A percentile compares a stretch with the other conserved stretches of the same genome.
phyloP scores from a whole-genome alignment of 192 early-diverging fungal genomes.

The Chytriomyces sp. region DNA sequence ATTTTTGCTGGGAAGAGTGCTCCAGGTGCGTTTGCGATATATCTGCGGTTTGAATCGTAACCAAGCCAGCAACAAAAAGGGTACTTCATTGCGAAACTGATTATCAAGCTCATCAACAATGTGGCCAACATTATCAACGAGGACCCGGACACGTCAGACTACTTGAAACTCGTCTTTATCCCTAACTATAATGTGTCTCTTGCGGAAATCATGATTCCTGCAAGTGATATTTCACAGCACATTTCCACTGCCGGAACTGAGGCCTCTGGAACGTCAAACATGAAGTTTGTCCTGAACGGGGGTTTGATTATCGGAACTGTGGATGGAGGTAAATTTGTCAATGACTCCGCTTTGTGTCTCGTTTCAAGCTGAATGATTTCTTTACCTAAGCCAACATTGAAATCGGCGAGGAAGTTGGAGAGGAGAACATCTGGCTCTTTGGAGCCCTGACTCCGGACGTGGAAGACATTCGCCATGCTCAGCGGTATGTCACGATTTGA shows the following conservation, averaged over 20 bases:
- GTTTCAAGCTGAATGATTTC: background rate
- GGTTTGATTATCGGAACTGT: slow-evolving; percentile 97
- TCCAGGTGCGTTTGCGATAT: too few relatives aligned
- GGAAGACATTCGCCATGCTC: slow-evolving; percentile 89
- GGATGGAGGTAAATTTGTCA: background rate
- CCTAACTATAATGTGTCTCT: slow-evolving; percentile 99
- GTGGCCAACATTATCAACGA: slow-evolving; percentile 87
- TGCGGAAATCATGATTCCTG: slow-evolving; percentile 94
- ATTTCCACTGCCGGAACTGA: slow-evolving; percentile 99
- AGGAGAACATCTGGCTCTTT: slow-evolving; percentile 98
- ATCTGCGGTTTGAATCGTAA: too few relatives aligned
- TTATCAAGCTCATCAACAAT: slow-evolving; percentile 98
- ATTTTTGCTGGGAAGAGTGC: slow-evolving; percentile 98
- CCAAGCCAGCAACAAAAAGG: too few relatives aligned
- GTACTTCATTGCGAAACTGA: slow-evolving; percentile 97
- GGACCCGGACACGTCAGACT: slow-evolving; percentile 75
- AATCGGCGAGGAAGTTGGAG: slow-evolving; percentile 93
- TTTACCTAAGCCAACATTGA: slow-evolving; percentile 91
- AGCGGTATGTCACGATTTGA: slow-evolving; percentile 53
- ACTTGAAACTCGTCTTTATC: slow-evolving; percentile 93
- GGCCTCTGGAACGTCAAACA: slow-evolving; percentile 98
- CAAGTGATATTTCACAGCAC: slow-evolving; percentile 99
- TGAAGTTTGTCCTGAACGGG: slow-evolving; percentile 99
- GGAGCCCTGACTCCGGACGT: slow-evolving; percentile 89
- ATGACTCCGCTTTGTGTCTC: background rate